These are phyloP conservation scores for Cyberlindnera subsufficiens DNA, from an alignment of 805 yeast species.

Conservation along the genomic window DNA sequence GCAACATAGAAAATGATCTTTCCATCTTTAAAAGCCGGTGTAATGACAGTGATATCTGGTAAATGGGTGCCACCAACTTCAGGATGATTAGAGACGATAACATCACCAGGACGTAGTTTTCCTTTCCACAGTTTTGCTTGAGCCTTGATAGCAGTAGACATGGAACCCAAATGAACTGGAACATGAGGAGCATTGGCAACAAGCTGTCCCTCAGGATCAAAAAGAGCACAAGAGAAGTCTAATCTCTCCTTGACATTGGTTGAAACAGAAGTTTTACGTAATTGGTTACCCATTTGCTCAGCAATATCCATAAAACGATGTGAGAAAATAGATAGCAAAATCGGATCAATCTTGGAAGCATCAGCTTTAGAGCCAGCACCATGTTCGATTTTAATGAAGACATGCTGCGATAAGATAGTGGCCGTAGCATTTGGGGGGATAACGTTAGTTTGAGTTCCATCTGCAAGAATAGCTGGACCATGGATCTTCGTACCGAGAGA, in stretches of 20 bases:
- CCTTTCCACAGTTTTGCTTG: constrained; percentile 65
- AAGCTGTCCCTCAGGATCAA: constrained; percentile 68
- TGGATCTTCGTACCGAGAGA: constrained; percentile 42
- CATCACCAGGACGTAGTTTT: constrained; percentile 66
- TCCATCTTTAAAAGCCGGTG: constrained; percentile 72
- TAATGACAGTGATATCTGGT: constrained; percentile 87
- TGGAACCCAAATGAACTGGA: constrained; percentile 83
- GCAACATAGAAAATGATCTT: constrained; percentile 81
- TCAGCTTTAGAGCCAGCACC: constrained; percentile 14
- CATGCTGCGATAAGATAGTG: constrained; percentile 51
- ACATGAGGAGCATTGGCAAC: constrained; percentile 88
- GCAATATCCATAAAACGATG: constrained; percentile 89
- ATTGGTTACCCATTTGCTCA: constrained; percentile 80
- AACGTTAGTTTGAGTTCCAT: constrained; percentile 75
- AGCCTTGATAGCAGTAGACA: constrained; percentile 71
- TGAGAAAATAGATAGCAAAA: constrained; percentile 69
- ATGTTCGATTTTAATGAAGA: constrained; percentile 36
- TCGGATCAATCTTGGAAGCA: constrained; percentile 51
- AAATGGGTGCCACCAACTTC: constrained; percentile 82
- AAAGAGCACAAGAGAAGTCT: constrained; percentile 81
- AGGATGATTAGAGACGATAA: constrained; percentile 74
- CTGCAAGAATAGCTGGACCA: constrained; percentile 78
- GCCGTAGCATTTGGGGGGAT: constrained; percentile 60
- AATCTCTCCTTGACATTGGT: constrained; percentile 80
- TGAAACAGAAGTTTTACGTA: constrained; percentile 74